Evolutionary conservation across 2,329 filamentous ascomycete species (phyloP), one percentile per base, ranked within the genome.

Genomic region (Aspergillus terreus): DNA sequence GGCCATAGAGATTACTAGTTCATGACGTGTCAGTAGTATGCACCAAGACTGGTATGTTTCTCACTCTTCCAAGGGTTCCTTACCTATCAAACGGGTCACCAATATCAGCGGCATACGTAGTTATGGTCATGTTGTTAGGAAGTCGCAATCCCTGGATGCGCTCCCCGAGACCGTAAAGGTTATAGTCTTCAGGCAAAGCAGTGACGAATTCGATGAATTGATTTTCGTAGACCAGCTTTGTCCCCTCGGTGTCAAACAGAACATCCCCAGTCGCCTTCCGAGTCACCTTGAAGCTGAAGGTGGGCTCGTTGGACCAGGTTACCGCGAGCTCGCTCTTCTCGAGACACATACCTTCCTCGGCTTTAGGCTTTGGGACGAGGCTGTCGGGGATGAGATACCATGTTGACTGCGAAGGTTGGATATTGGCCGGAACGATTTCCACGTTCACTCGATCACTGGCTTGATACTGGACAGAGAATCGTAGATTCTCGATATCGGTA

Each of bases 151-250:
- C 76, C 58, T 92, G 87, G 2, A 81, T 85, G 65, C 90, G 86
- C 70, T 92, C 88, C 25, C 89, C 89, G 2, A 92, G 77, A 0
- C 89, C 89, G 63, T 94, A 94, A 4, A 94, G 73, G 60, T 87
- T 82, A 0, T 88, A 86, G 48, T 83, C 75, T 1, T 81, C 17
- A 6, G 87, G 86, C 7, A 91, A 74, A 41, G 74, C 78, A 4
- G 86, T 90, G 36, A 84, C 78, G 51, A 90, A 75, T 27, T 84
- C 80, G n/a, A 91, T 67, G 59, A 88, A 91, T 65, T 91, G 86
- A 11, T 80, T 81, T 70, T 90, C 84, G 58, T 89, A 91, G 30
- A 91, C 76, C 12, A 91, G 72, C 12, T 76, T 74, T 6, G 79
- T 78, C 1, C 78, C 82, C 0, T 81, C 81, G 0, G 85, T 87